Percentiles rank a stretch among this genome's conserved stretches.
Conservation (phyloP, 192 early-diverging fungal species). For the Coemansia sp. region DNA sequence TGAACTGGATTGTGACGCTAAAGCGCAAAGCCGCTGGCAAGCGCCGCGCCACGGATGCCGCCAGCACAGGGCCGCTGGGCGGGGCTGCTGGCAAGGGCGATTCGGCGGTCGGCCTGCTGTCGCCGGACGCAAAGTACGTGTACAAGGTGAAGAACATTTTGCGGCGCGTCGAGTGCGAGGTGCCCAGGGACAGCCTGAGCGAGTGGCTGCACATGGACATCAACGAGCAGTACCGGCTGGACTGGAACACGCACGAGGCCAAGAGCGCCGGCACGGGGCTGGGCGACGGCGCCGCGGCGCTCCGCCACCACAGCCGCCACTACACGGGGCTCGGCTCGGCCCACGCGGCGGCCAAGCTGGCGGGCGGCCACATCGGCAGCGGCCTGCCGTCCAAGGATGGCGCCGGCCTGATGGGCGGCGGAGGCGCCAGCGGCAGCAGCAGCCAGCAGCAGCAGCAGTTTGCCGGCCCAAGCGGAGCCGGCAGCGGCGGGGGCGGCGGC, state of each 20-base stretch:
- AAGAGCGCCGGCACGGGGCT: slow-evolving; percentile 6
- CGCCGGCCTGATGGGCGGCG: slow-evolving; percentile 9
- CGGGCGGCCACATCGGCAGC: background rate
- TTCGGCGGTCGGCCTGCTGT: background rate
- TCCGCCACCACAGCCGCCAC: slow-evolving; percentile 12
- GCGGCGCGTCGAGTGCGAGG: slow-evolving; percentile 65
- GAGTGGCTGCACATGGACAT: slow-evolving; percentile 63
- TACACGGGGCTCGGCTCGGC: background rate
- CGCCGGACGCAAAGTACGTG: slow-evolving; percentile 12
- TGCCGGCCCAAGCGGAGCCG: background rate
- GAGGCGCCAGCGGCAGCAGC: background rate
- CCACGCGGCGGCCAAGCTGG: background rate
- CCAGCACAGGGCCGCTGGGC: background rate
- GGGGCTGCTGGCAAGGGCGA: background rate
- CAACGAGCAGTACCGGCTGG: slow-evolving; percentile 60
- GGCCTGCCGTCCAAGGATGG: background rate
- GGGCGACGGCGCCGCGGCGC: slow-evolving; percentile 21
- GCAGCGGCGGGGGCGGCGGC: background rate
- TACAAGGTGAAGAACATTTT: slow-evolving; percentile 73
- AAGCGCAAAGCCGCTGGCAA: slow-evolving; percentile 38
- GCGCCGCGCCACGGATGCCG: background rate
- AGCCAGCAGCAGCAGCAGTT: background rate
- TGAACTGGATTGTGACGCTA: slow-evolving; percentile 77
- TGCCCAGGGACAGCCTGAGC: slow-evolving; percentile 54
- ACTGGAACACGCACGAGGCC: slow-evolving; percentile 49